These are phyloP conservation scores for Schizothecium vesticola DNA, from an alignment of 495 filamentous ascomycete species.

Conservation along the genomic window DNA sequence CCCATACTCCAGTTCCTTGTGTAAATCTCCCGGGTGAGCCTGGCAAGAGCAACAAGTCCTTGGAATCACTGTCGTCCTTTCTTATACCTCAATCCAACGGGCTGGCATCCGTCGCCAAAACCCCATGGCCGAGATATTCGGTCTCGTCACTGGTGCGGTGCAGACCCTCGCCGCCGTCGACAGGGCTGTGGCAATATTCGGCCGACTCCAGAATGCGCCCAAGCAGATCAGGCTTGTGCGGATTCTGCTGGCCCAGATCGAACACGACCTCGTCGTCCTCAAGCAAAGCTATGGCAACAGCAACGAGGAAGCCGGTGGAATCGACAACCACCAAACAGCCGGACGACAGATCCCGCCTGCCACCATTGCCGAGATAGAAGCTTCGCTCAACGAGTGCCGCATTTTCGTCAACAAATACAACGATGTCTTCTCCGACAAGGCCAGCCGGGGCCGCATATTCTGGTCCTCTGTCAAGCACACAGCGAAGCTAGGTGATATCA, in stretches of 20 bases:
- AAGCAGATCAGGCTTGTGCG: neutral
- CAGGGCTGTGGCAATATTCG: neutral
- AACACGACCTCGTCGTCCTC: neutral
- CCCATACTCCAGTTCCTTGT: neutral
- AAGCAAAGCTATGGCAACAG: neutral
- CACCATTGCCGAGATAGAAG: neutral
- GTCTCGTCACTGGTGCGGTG: neutral
- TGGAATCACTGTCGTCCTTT: neutral
- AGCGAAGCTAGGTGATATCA: neutral
- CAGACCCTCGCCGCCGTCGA: neutral
- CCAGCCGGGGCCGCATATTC: neutral
- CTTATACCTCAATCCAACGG: neutral
- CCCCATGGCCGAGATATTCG: neutral
- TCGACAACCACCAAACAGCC: neutral
- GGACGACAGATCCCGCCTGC: neutral
- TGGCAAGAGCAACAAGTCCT: neutral
- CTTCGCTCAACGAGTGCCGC: neutral
- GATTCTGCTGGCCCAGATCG: neutral
- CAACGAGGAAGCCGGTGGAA: neutral
- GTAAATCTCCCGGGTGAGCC: neutral
- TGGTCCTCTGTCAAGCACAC: neutral
- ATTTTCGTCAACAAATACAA: neutral
- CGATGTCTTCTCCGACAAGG: neutral
- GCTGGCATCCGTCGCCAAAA: neutral
- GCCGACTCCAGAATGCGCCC: conserved; percentile 2